These are phyloP conservation scores for Suhomyces kilbournensis DNA, from an alignment of 805 yeast species.

Conservation along the genomic window DNA sequence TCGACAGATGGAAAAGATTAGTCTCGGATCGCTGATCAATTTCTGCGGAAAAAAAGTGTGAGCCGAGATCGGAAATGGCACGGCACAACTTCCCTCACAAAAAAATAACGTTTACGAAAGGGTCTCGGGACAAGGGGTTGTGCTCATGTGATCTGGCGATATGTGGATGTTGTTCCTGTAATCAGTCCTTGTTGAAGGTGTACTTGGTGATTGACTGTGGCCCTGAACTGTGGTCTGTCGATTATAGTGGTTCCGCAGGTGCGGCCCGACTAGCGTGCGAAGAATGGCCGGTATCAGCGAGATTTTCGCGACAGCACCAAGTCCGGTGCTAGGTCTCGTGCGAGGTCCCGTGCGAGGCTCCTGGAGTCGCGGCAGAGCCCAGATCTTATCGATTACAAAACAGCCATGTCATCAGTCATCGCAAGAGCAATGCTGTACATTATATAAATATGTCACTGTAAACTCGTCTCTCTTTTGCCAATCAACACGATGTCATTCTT, in stretches of 20 bases:
- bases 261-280: neutral
- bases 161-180: no score
- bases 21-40: neutral
- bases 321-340: neutral
- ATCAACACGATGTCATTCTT: slow-evolving; percentile 60
- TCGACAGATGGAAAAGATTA: neutral
- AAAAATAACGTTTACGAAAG: neutral
- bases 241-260: neutral
- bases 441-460: neutral
- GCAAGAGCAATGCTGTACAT: neutral
- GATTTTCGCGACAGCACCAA: neutral
- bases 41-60: neutral
- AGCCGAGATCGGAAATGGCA: neutral
- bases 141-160: no score
- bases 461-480: neutral
- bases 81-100: neutral
- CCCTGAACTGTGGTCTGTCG: neutral
- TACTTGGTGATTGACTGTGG: neutral
- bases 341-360: neutral
- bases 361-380: neutral
- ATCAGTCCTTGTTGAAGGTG: no score
- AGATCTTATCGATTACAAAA: neutral
- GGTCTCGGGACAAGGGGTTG: neutral
- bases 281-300: neutral
- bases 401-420: neutral